Conservation (phyloP, 2,329 filamentous ascomycete genomes). For the Aschersonia sp. region DNA sequence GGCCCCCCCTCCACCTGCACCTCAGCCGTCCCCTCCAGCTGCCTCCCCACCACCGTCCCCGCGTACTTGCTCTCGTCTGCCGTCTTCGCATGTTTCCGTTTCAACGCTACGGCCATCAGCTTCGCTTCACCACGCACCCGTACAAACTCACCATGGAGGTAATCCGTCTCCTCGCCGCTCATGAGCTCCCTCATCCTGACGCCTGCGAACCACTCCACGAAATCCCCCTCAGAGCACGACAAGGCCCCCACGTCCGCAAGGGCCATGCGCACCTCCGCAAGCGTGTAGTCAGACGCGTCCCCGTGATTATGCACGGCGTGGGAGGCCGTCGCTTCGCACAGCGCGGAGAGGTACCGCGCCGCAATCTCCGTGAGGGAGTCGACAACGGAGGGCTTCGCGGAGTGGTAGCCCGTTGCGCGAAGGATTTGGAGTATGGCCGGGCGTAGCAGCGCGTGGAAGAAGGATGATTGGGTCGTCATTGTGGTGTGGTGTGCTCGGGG, state of each 20-base stretch:
- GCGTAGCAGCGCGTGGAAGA: slow-evolving; percentile 64
- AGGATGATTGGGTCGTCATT: slow-evolving; percentile 32
- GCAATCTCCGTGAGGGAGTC: slow-evolving; percentile 82
- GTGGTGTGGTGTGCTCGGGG: slow-evolving; percentile 4
- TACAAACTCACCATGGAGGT: slow-evolving; percentile 39
- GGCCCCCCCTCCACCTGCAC: slow-evolving; percentile 65
- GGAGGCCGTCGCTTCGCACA: slow-evolving; percentile 57
- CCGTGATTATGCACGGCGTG: slow-evolving; percentile 58
- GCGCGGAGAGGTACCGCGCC: slow-evolving; percentile 61
- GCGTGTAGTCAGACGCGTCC: slow-evolving; percentile 27
- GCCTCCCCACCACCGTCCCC: slow-evolving; percentile 68
- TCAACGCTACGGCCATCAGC: neutral
- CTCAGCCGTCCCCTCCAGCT: slow-evolving; percentile 49
- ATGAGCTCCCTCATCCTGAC: slow-evolving; percentile 66
- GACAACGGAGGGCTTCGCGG: slow-evolving; percentile 65
- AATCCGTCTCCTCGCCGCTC: slow-evolving; percentile 52
- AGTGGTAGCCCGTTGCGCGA: slow-evolving; percentile 79
- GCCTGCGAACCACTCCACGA: slow-evolving; percentile 67
- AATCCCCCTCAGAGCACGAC: slow-evolving; percentile 32
- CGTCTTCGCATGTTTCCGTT: slow-evolving; percentile 77
- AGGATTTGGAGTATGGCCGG: slow-evolving; percentile 84
- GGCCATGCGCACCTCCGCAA: slow-evolving; percentile 75
- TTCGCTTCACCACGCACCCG: neutral
- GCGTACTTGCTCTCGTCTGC: slow-evolving; percentile 77
- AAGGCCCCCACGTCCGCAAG: slow-evolving; percentile 70